Percentiles rank a stretch among this genome's conserved stretches.
These are phyloP conservation scores for Rauvolfia tetraphylla DNA, from an alignment of 257 asterid species.

Conservation along the genomic window DNA sequence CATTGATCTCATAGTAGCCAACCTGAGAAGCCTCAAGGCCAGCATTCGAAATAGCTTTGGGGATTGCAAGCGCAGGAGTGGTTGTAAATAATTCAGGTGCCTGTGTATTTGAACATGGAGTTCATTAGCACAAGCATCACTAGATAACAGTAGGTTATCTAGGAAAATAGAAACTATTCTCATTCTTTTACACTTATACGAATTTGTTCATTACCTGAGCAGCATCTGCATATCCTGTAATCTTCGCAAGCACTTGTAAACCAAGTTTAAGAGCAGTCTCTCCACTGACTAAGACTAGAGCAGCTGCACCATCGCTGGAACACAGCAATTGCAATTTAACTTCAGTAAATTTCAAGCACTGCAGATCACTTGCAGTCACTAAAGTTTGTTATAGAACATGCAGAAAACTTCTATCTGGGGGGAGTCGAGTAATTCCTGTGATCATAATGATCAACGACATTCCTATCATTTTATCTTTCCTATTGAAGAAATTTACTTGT, in stretches of 20 bases:
- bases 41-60: constrained; percentile 85
- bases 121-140: neutral
- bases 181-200: neutral
- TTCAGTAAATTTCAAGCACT: neutral
- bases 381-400: constrained; percentile 6
- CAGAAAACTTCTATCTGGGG: neutral
- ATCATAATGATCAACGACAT: neutral
- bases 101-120: constrained; percentile 34
- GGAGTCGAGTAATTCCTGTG: neutral
- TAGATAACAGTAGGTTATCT: neutral
- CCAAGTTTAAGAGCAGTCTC: constrained; percentile 80
- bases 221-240: constrained; percentile 93
- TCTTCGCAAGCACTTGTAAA: constrained; percentile 76
- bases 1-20: constrained; percentile 91
- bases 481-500: neutral
- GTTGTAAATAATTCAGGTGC: constrained; percentile 97
- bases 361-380: neutral
- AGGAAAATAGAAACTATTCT: neutral
- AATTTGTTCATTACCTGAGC: constrained; percentile 58
- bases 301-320: constrained; percentile 98
- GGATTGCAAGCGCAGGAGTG: constrained; percentile 91
- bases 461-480: neutral
- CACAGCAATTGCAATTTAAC: constrained; percentile 19
- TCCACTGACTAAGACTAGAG: constrained; percentile 94
- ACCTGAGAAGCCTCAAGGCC: constrained; percentile 78